Evolutionary conservation across 2,329 filamentous ascomycete species (phyloP).

Genomic region (Fusarium sp.): DNA sequence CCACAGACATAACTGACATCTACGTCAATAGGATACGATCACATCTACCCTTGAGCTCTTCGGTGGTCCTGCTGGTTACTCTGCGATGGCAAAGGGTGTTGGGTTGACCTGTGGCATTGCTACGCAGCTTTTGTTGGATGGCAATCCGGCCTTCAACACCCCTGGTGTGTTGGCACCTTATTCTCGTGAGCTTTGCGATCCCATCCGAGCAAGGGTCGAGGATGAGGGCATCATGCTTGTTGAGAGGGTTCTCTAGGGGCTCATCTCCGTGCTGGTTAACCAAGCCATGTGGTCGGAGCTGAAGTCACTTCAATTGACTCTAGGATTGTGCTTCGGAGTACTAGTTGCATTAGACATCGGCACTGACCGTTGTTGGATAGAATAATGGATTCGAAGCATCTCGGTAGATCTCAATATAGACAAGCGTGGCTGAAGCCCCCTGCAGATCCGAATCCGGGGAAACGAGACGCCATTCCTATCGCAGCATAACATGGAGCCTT

Average conservation of each 20-base stretch:
- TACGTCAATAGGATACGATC: neutral
- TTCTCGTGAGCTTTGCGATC: neutral
- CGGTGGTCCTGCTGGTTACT: neutral
- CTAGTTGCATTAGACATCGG: neutral
- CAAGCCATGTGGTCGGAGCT: too few relatives aligned
- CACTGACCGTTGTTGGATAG: neutral
- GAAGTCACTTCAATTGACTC: neutral
- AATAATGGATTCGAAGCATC: neutral
- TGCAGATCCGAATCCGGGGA: constrained; percentile 24
- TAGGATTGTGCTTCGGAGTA: neutral
- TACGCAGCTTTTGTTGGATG: neutral
- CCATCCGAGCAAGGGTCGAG: neutral
- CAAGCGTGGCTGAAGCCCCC: neutral
- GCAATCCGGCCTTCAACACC: neutral
- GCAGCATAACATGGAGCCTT: neutral
- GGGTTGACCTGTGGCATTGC: neutral
- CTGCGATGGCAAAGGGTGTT: neutral
- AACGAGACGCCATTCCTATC: constrained; percentile 28
- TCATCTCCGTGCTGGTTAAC: neutral
- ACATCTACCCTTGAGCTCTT: neutral
- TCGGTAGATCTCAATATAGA: neutral
- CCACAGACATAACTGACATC: neutral
- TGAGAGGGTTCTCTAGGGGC: neutral
- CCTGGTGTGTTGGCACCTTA: neutral
- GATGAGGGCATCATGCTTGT: neutral